A percentile compares a stretch with the other conserved stretches of the same genome.
These are phyloP conservation scores for Aspergillus indologenus DNA, from an alignment of 495 filamentous ascomycete species.

Conservation along the genomic window DNA sequence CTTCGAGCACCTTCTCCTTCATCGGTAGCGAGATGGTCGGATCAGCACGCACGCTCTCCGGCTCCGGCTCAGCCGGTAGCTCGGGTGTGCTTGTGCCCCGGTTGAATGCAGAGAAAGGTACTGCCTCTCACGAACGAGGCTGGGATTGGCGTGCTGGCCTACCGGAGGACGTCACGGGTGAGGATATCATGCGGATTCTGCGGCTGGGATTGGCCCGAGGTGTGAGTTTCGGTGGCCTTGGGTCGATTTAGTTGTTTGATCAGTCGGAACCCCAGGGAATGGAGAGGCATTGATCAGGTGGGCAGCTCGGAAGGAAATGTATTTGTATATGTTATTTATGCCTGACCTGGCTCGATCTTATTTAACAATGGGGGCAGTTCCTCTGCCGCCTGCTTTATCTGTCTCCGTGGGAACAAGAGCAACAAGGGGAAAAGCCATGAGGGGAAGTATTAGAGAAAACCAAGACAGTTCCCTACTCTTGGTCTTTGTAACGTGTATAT, in stretches of 20 bases:
- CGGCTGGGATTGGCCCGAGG: slow-evolving; percentile 69
- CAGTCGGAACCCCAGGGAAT: neutral
- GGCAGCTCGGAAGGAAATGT: neutral
- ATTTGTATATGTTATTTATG: no score
- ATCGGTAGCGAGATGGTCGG: slow-evolving; percentile 70
- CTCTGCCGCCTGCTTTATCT: no score
- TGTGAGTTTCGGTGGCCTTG: slow-evolving; percentile 37
- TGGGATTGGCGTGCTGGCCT: slow-evolving; percentile 85
- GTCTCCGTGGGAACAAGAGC: no score
- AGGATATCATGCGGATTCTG: slow-evolving; percentile 68
- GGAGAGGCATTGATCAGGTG: neutral
- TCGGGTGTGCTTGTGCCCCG: slow-evolving; percentile 53
- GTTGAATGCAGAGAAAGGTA: slow-evolving; percentile 31
- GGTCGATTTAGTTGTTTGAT: neutral
- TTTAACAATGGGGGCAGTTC: no score
- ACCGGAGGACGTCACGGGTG: slow-evolving; percentile 51
- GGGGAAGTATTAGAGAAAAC: no score
- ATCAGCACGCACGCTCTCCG: slow-evolving; percentile 41
- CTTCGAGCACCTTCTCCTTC: slow-evolving; percentile 61
- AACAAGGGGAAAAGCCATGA: no score
- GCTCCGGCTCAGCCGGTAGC: slow-evolving; percentile 50
- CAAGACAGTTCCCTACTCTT: no score
- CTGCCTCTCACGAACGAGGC: slow-evolving; percentile 47
- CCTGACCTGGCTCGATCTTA: no score
- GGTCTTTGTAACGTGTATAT: no score